Evolutionary conservation across 83 land plant species (phyloP).

Genomic region (Picea abies): DNA sequence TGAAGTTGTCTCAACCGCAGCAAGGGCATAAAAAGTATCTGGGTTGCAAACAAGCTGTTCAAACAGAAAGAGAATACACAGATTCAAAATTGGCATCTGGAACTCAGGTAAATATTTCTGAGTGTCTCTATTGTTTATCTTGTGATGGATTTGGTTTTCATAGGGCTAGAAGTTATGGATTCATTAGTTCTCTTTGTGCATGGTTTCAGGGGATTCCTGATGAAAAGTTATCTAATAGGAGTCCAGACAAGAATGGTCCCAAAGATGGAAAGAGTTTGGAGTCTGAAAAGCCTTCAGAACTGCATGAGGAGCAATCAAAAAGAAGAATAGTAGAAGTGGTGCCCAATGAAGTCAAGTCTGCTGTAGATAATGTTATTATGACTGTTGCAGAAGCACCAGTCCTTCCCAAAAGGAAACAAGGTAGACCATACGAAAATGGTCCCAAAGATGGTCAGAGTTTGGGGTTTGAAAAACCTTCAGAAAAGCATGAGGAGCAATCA

Average conservation of each 20-base stretch:
- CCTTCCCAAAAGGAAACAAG: slow-evolving; percentile 1
- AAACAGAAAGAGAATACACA: neutral
- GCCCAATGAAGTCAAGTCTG: neutral
- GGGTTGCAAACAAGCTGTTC: neutral
- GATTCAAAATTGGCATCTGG: neutral
- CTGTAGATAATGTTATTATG: neutral
- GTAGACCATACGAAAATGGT: neutral
- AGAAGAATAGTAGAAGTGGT: neutral
- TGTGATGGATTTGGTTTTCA: too few relatives aligned
- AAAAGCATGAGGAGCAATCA: neutral
- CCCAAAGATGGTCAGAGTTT: neutral
- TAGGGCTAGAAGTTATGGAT: too few relatives aligned
- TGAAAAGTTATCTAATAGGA: too few relatives aligned
- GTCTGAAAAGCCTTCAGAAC: too few relatives aligned
- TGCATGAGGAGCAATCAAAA: neutral
- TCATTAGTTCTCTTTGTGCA: too few relatives aligned
- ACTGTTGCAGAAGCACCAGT: neutral
- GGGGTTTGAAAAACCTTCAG: neutral
- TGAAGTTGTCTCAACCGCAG: neutral
- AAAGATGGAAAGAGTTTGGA: too few relatives aligned
- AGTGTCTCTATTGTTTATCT: too few relatives aligned
- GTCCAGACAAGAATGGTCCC: too few relatives aligned
- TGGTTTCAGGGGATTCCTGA: too few relatives aligned
- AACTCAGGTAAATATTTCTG: neutral
- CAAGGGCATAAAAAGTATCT: neutral